Evolutionary conservation across 345 rosid genomes (phyloP), one percentile per base, ranked within the genome.

Genomic region (Acer yangbiense): DNA sequence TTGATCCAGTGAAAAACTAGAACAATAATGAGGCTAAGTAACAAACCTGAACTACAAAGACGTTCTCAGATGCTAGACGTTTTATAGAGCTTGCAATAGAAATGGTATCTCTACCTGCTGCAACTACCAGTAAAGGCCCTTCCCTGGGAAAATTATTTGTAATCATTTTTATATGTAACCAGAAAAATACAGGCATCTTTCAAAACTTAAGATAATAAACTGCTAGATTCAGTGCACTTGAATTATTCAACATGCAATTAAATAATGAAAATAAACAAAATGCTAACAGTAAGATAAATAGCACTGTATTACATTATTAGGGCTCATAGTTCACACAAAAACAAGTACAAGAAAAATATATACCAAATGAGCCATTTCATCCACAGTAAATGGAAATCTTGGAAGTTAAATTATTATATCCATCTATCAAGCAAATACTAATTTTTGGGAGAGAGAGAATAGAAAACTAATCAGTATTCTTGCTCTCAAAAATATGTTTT

Each of bases 41-140:
- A 65, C 75, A 80, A 69, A 96, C 99, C 98, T 96, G 99, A 80
- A 96, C 84, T 71, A 96, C 93, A 68, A 96, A 96, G 74, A 92
- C 97, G 43, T 89, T 90, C 70, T 94, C 91, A 48, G 97, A 88
- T 64, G 99, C 99, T 68, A 91, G 79, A 62, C 90, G 89, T 80
- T 88, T 92, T 83, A 96, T 92, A 66, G 98, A 96, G 87, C 97
- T 94, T 77, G 98, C 92, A 78, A 86, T 75, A 77, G 98, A 92
- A 80, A 90, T 79, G 44, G 99, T 94, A 82, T 96, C 99, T 87
- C 98, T 89, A 63, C 99, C 98, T 67, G 94, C 91, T 69, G 99
- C 99, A 79, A 94, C 87, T 46, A 96, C 97, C 84, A 96, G 82
- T 70, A 94, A 76, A 46, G 99, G 99, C 71, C 99, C 99, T 79